Evolutionary conservation across 129 eudicot species (phyloP).

Genomic region (Rutidosis leptorrhynchoides): DNA sequence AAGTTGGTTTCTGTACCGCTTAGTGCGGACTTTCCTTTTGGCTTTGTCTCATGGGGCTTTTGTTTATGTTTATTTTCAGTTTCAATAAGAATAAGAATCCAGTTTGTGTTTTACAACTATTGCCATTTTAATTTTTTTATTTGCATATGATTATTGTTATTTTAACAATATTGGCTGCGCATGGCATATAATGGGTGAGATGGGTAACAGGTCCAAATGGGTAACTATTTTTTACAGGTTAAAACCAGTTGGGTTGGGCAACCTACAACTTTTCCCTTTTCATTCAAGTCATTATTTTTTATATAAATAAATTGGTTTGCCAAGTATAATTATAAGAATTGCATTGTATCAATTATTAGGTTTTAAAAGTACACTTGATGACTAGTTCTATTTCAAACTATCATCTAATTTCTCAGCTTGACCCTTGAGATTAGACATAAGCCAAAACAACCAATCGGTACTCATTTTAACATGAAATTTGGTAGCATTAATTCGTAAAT

Average conservation of each 20-base stretch:
- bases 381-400: neutral
- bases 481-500: neutral
- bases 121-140: neutral
- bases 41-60: conserved; percentile 38
- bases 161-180: neutral
- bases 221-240: neutral
- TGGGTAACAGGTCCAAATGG: neutral
- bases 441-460: neutral
- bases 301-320: neutral
- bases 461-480: neutral
- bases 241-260: neutral
- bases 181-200: neutral
- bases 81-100: conserved; percentile 36
- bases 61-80: conserved; percentile 23
- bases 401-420: neutral
- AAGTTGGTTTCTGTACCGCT: conserved; percentile 42
- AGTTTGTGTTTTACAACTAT: conserved; percentile 9
- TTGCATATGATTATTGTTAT: neutral
- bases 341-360: neutral
- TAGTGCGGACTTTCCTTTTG: conserved; percentile 37
- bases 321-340: neutral
- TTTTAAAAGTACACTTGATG: conserved; percentile 6
- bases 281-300: neutral
- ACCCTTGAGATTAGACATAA: neutral
- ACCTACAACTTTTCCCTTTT: neutral